Base-by-base conservation (phyloP, 805 yeast genomes). In the Saturnispora gosingensis region DNA sequence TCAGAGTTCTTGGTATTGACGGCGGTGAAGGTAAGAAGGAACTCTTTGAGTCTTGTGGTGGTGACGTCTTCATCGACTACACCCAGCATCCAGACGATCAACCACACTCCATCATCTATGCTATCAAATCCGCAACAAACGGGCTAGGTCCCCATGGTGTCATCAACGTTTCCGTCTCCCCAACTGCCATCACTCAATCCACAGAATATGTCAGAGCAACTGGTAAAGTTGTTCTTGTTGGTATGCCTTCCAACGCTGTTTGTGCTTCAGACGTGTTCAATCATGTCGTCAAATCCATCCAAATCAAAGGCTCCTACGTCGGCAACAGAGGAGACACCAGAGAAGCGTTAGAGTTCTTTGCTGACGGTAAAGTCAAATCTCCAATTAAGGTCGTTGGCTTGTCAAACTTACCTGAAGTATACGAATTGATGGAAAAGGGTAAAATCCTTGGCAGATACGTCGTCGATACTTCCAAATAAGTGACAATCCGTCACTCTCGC, bases 391-490 rank as follows among this genome's bases (percentile, higher is more conserved):
- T 78, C 61, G 81, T 77, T 53, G 80, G 80, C 39, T 70, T 78
- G 55, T 72, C 77, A 40, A 74, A 75, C 58, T 69, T 78, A 58
- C 72, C 77, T 46, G 57, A 57, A 30, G 73, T 77, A 54, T 77
- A 71, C 67, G 71, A 74, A 53, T 67, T 72, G 61, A 78, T 79
- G 84, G 82, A 78, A 64, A 68, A 77, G 58, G 83, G 83, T 58
- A 75, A 77, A 72, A 77, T 81, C 61, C 70, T 76, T 60, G 85
- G 85, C 56, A 72, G 85, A 67, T 79, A 78, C 62, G 85, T 80
- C 52, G 79, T 80, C 58, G 85, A 80, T 68, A 77, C 81, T 28
- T 65, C 75, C 28, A 58, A 57, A 51, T 61, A 56, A 53, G 46
- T 43, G 40, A 18, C 34, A 30, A 20, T 36, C 16, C 36, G 11